These are phyloP conservation scores for Rhodotorula sp. DNA, from an alignment of 1,284 basidiomycete species.

Conservation along the genomic window DNA sequence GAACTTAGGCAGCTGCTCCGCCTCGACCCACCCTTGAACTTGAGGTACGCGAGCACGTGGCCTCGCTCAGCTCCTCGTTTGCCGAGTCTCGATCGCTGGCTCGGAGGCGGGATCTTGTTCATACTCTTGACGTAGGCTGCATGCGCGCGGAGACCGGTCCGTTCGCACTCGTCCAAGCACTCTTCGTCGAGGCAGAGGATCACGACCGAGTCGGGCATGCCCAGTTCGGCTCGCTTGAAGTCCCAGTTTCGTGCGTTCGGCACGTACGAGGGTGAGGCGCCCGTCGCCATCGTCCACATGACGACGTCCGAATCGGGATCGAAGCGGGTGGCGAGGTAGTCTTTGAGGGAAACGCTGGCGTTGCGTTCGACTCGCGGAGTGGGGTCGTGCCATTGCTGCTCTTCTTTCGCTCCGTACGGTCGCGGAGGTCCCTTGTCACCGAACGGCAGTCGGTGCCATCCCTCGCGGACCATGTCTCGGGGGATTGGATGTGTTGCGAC, in stretches of 20 bases:
- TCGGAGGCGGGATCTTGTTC: neutral
- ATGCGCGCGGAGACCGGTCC: constrained; percentile 4
- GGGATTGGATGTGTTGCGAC: neutral
- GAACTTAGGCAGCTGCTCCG: neutral
- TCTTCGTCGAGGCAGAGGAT: constrained; percentile 10
- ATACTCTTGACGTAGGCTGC: neutral
- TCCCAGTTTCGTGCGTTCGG: constrained; percentile 19
- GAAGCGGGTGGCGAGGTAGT: constrained; percentile 7
- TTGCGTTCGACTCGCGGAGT: constrained; percentile 7
- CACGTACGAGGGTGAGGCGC: neutral
- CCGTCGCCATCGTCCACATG: constrained; percentile 16
- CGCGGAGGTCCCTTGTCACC: neutral
- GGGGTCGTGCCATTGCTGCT: neutral
- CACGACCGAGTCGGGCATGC: constrained; percentile 12
- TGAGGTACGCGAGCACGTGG: neutral
- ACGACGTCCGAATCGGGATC: neutral
- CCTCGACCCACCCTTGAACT: constrained; percentile 3
- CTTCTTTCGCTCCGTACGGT: neutral
- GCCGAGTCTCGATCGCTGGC: neutral
- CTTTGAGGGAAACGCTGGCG: constrained; percentile 1
- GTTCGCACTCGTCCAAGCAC: constrained; percentile 11
- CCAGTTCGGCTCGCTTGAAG: constrained; percentile 13
- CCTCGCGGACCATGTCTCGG: neutral
- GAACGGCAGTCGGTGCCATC: neutral
- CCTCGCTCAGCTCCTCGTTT: constrained; percentile 3